Evolutionary conservation across 2,329 filamentous ascomycete genomes (phyloP), one percentile per base, ranked within the genome.

Genomic region (Sporothrix protearum): DNA sequence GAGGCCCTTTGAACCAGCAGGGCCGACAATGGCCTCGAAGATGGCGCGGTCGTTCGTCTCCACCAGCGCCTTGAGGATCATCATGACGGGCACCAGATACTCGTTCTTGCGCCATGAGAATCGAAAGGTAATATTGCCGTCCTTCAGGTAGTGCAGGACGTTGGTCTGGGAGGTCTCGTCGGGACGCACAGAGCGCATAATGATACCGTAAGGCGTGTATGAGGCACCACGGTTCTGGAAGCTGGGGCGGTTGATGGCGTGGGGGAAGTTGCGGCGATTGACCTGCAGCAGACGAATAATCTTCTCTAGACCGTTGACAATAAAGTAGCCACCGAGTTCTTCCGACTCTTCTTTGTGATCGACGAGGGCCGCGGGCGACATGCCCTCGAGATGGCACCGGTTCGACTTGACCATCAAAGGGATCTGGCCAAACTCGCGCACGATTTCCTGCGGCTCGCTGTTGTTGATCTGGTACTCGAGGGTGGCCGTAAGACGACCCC

Each of bases 81-180:
- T 98, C 87, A 97, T 90, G 73, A 94, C 92, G 0, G 96, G 96
- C 2, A 99, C 88, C n/a, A 99, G 88, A 78, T 93, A 99, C 81
- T 99, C 96, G 76, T 94, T 93, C 82, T 99, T 99, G 76, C 94
- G 88, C 95, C 95, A 99, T 7, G 95, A 97, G 81, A 99, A 99
- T 71, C 96, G 88, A 82, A 99, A 97, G 0, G 93, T 98, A 77
- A 98, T 90, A 80, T 97, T 98, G 75, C 96, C 96, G 79, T 99
- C 96, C 77, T 87, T 93, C 71, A 99, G 87, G 80, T 98, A 99
- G 82, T 99, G 96, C 66, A 99, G 86, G 45, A 97, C 94, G 78
- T 98, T 99, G 49, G 95, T 98, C 81, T 98, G 95, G 39, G 94
- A 97, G 9, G 95, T 97, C 82, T 99, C 94, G 81, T 99, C 96